A percentile compares a stretch with the other conserved stretches of the same genome.
Evolutionary conservation across 331 rosid genomes (phyloP).

Genomic region (Telfairia occidentalis): DNA sequence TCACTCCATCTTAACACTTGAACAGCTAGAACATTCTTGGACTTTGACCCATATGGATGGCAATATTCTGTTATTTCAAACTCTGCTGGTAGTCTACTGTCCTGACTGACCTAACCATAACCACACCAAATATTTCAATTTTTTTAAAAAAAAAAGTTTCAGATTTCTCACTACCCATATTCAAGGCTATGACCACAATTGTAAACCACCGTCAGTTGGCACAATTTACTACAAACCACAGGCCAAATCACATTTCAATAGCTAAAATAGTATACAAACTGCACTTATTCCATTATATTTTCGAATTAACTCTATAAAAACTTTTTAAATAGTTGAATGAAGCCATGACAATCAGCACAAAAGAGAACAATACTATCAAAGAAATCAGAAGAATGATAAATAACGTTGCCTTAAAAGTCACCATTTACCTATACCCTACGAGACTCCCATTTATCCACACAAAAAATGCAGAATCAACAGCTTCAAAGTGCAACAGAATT

Average conservation of each 20-base stretch:
- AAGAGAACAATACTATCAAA: background rate
- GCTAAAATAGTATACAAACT: background rate
- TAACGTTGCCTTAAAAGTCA: background rate
- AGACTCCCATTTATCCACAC: slow-evolving; percentile 83
- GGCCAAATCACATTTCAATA: background rate
- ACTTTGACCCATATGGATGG: slow-evolving; percentile 54
- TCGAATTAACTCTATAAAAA: no score
- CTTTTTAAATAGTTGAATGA: no score
- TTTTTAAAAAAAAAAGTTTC: background rate
- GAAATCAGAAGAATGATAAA: background rate
- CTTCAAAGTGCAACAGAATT: slow-evolving; percentile 86
- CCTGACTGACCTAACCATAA: slow-evolving; percentile 71
- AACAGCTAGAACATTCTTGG: slow-evolving; percentile 69
- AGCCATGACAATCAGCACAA: background rate
- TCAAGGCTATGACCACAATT: background rate
- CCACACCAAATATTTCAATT: background rate
- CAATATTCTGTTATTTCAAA: slow-evolving; percentile 85
- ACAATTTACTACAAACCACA: background rate
- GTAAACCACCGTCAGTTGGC: background rate
- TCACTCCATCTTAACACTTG: slow-evolving; percentile 97
- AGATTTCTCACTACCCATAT: background rate
- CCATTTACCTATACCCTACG: slow-evolving; percentile 70
- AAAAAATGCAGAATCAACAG: slow-evolving; percentile 91
- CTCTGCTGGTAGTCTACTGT: slow-evolving; percentile 90
- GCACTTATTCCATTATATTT: background rate